Base-by-base conservation (phyloP, 2,329 filamentous ascomycete genomes). In the Pseudopyricularia javanii region DNA sequence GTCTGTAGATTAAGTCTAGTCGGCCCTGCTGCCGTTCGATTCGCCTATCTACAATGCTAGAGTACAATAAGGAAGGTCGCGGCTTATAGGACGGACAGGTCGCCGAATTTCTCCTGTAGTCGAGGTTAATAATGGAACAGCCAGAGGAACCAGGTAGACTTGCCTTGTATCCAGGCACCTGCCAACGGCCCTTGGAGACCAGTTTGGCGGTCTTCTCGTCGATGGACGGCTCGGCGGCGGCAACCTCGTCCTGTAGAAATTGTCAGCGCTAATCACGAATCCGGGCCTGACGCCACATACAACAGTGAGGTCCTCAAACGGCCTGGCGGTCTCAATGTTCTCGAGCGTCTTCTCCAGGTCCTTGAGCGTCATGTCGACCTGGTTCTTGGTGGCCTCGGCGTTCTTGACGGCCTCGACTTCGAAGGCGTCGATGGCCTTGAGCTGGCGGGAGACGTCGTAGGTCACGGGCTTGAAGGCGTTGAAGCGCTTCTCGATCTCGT, bases 91-190 rank as follows among this genome's bases (percentile, higher is more conserved):
- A 95, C 76, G 64, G 93, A 91, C 64, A 97, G 84, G 71, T 97
- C 91, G 78, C 93, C 93, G 74, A 97, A 98, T 82, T 91, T 95
- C 83, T 98, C 93, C 91, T 97, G 65, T 61, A 65, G 48, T 2
- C 49, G 60, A 56, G 54, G 68, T 85, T 69, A 86, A 77, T 56
- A 62, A 45, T 37, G 22, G 12, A 6, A n/a, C 9, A 35, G 15
- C 3, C 4, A 45, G 40, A 49, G 53, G 11, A 33, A 50, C 35
- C 47, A 3, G 12, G 17, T 20, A 30, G 55, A 68, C 85, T 64
- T 76, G 91, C 91, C 89, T 96, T 95, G 87, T 98, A 98, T 69
- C 93, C 93, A 59, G 93, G 91, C 67, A 95, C 91, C 76, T 85
- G 82, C 93, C 93, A 98, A 83, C 90, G 88, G 71, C 91, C 91